Base-by-base conservation (phyloP, 768 basidiomycete species). In the Cystofilobasidium bisporidii region DNA sequence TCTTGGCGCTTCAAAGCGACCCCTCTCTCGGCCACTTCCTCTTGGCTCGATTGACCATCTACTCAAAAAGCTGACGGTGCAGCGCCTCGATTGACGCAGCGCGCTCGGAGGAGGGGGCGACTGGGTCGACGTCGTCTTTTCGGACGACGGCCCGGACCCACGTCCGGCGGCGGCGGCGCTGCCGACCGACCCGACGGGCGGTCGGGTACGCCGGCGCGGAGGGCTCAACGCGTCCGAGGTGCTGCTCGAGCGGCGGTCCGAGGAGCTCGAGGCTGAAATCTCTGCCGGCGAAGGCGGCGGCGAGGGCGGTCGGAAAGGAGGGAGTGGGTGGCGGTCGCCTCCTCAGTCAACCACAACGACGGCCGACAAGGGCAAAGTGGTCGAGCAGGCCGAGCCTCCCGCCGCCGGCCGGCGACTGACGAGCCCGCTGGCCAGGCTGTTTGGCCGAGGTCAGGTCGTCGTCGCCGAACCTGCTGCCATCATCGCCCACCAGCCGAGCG, bases 101-200 rank as follows among this genome's bases (percentile, higher is more conserved):
- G 53, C 67, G 17, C 56, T 68, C 30, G 61, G 61, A 38, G 67
- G 61, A 1, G 24, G 38, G 15, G 56, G 40, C 8, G 67, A 68
- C 43, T 68, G 61, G 61, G 55, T 68, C n/a, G 67, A 68, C 18
- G 61, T 41, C 4, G 26, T 68, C 30, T 68, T 68, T 18, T 43
- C 61, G n/a, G n/a, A n/a, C 6, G 28, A 28, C 30, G 53, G 53
- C 11, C 26, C 26, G 4, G 28, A 28, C 11, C 28, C 53, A 14
- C 5, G 22, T 5, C 18, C 18, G 50, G 47, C n/a, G 47, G 32
- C 9, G 38, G 43, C 18, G 33, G 32, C 47, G 28, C 53, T 6
- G n/a, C 11, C 33, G 48, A 26, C 56, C 32, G 41, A n/a, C 3
- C 0, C 40, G n/a, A n/a, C n/a, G n/a, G n/a, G n/a, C n/a, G n/a